Evolutionary conservation across 2,329 filamentous ascomycete species (phyloP).

Genomic region (Waltergamsia citrina): DNA sequence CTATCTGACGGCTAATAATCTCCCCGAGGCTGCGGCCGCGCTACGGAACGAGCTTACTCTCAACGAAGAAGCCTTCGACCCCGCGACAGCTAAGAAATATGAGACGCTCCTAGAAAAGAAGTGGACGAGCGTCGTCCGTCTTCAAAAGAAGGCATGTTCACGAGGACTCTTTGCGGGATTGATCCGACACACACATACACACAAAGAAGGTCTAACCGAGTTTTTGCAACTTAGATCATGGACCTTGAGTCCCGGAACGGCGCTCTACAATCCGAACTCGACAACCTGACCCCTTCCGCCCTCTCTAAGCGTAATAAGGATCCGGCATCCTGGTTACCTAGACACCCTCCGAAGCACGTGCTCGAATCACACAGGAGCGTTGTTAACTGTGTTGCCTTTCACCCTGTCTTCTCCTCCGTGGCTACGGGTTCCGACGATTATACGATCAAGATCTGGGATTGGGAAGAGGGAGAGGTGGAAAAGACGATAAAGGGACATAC

Average conservation of each 20-base stretch:
- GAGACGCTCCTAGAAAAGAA: slow-evolving; percentile 93
- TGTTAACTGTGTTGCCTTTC: slow-evolving; percentile 84
- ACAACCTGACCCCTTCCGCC: slow-evolving; percentile 69
- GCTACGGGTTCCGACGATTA: slow-evolving; percentile 87
- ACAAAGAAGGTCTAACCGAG: slow-evolving; percentile 2
- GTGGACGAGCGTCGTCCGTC: slow-evolving; percentile 89
- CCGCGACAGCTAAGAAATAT: slow-evolving; percentile 83
- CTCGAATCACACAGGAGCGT: slow-evolving; percentile 74
- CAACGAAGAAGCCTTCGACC: slow-evolving; percentile 61
- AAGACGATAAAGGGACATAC: slow-evolving; percentile 88
- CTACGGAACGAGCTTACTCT: slow-evolving; percentile 72
- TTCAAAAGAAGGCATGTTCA: slow-evolving; percentile 79
- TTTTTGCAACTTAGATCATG: slow-evolving; percentile 59
- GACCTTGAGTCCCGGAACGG: slow-evolving; percentile 74
- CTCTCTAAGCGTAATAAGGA: slow-evolving; percentile 75
- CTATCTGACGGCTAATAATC: slow-evolving; percentile 68
- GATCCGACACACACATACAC: too few species aligned
- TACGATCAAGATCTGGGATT: slow-evolving; percentile 96
- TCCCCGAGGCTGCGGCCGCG: slow-evolving; percentile 58
- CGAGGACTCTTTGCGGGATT: neutral
- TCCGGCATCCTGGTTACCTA: slow-evolving; percentile 78
- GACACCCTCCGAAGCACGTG: slow-evolving; percentile 69
- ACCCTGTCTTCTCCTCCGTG: slow-evolving; percentile 82
- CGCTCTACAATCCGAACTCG: slow-evolving; percentile 71
- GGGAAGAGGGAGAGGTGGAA: slow-evolving; percentile 86